A percentile compares a stretch with the other conserved stretches of the same genome.
Conservation (phyloP, 2,329 filamentous ascomycete species). For the Stagonosporopsis chrysanthemi region DNA sequence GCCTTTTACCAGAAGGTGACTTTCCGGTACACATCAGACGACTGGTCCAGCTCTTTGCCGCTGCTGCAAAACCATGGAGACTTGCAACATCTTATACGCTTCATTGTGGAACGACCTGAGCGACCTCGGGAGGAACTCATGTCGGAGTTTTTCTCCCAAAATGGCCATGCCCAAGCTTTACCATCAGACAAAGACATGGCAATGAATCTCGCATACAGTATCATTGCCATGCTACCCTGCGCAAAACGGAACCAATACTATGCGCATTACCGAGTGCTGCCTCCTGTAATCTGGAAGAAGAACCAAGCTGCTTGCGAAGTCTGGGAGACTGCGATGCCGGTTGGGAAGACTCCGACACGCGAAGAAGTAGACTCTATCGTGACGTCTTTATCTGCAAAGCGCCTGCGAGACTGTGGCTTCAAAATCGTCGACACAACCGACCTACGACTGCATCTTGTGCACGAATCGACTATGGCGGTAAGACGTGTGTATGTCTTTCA, state of each 20-base stretch:
- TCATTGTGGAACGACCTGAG: neutral
- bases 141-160: neutral
- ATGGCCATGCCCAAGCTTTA: neutral
- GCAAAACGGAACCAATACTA: neutral
- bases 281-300: neutral
- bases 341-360: neutral
- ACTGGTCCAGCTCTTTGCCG: neutral
- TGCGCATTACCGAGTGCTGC: neutral
- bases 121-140: neutral
- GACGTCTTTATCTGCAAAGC: neutral
- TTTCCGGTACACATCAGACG: neutral
- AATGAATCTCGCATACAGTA: neutral
- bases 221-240: neutral
- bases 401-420: neutral
- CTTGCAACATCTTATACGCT: neutral
- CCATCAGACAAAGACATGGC: neutral
- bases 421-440: neutral
- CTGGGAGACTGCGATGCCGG: neutral
- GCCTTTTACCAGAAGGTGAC: neutral
- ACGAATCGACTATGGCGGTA: neutral
- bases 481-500: neutral
- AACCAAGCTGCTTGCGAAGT: neutral
- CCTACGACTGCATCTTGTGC: neutral
- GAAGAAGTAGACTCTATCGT: neutral
- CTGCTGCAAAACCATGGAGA: neutral